These are phyloP conservation scores for Phaeoacremonium minimum DNA, from an alignment of 2,329 filamentous ascomycete genomes.

Conservation along the genomic window DNA sequence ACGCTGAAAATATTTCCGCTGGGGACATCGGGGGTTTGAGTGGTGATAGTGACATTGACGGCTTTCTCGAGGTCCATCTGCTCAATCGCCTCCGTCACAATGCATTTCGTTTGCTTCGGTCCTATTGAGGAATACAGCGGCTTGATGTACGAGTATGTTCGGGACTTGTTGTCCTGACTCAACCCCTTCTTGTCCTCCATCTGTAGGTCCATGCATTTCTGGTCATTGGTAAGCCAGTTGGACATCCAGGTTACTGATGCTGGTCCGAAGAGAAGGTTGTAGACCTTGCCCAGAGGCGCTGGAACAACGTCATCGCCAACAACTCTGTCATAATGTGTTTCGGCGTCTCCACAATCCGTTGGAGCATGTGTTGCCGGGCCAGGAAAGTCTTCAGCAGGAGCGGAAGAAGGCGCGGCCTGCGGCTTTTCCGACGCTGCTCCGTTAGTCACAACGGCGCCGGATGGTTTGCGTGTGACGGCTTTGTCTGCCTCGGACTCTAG, in stretches of 20 bases:
- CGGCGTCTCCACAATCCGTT: slow-evolving; percentile 78
- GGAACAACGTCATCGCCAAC: slow-evolving; percentile 82
- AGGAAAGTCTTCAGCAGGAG: slow-evolving; percentile 64
- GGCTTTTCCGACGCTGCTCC: slow-evolving; percentile 41
- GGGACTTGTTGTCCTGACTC: slow-evolving; percentile 67
- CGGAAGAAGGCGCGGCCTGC: slow-evolving; percentile 39
- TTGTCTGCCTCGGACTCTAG: slow-evolving; percentile 58
- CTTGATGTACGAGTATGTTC: slow-evolving; percentile 86
- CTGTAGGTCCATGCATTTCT: slow-evolving; percentile 84
- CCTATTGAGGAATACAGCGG: slow-evolving; percentile 80
- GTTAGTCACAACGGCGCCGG: slow-evolving; percentile 46
- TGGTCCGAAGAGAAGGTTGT: slow-evolving; percentile 80
- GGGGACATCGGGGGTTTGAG: slow-evolving; percentile 90
- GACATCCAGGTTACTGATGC: slow-evolving; percentile 76
- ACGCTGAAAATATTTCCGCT: slow-evolving; percentile 87
- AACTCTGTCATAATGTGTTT: slow-evolving; percentile 77
- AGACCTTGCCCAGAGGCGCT: slow-evolving; percentile 88
- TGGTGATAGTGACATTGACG: slow-evolving; percentile 75
- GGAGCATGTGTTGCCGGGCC: slow-evolving; percentile 77
- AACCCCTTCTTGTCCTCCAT: slow-evolving; percentile 82
- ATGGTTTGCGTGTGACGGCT: slow-evolving; percentile 66
- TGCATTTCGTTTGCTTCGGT: slow-evolving; percentile 91
- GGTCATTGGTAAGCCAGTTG: slow-evolving; percentile 80
- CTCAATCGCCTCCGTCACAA: slow-evolving; percentile 82
- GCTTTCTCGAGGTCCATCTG: slow-evolving; percentile 81